Percentiles rank a stretch among this genome's conserved stretches.
These are phyloP conservation scores for Seiridium cupressi DNA, from an alignment of 2,329 filamentous ascomycete genomes.

Conservation along the genomic window DNA sequence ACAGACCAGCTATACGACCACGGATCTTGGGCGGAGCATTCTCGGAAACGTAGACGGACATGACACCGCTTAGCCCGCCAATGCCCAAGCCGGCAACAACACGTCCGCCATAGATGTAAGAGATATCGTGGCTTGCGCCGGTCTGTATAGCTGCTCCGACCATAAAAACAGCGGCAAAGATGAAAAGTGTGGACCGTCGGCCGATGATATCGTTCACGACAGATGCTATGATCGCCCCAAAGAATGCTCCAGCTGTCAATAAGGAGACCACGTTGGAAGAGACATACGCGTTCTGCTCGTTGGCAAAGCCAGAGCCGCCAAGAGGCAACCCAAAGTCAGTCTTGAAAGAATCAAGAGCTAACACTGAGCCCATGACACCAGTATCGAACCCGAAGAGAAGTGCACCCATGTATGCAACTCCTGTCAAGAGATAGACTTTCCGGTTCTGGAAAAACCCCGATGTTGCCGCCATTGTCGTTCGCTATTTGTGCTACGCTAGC, in stretches of 20 bases:
- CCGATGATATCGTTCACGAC: slow-evolving; percentile 51
- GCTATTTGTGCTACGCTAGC: background rate
- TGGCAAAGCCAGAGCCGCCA: slow-evolving; percentile 7
- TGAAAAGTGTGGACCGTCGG: slow-evolving; percentile 28
- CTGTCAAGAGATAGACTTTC: background rate
- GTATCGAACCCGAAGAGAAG: slow-evolving; percentile 46
- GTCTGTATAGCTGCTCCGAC: slow-evolving; percentile 65
- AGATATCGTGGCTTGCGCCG: slow-evolving; percentile 56
- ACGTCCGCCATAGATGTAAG: slow-evolving; percentile 47
- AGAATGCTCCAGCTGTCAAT: slow-evolving; percentile 67
- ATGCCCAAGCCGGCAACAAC: slow-evolving; percentile 42
- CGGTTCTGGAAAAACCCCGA: slow-evolving; percentile 1
- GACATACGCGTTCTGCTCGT: background rate
- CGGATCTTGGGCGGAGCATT: slow-evolving; percentile 40
- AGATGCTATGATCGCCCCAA: slow-evolving; percentile 50
- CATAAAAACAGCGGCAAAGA: slow-evolving; percentile 40
- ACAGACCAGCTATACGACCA: slow-evolving; percentile 43
- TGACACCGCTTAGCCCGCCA: slow-evolving; percentile 39
- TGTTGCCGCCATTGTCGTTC: background rate
- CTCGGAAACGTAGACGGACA: slow-evolving; percentile 32
- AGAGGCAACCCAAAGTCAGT: slow-evolving; percentile 31
- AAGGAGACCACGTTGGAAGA: slow-evolving; percentile 55
- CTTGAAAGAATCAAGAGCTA: slow-evolving; percentile 60
- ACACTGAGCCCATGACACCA: slow-evolving; percentile 66
- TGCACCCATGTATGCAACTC: background rate